Evolutionary conservation across 345 rosid genomes (phyloP).

Genomic region (Nephelium lappaceum): DNA sequence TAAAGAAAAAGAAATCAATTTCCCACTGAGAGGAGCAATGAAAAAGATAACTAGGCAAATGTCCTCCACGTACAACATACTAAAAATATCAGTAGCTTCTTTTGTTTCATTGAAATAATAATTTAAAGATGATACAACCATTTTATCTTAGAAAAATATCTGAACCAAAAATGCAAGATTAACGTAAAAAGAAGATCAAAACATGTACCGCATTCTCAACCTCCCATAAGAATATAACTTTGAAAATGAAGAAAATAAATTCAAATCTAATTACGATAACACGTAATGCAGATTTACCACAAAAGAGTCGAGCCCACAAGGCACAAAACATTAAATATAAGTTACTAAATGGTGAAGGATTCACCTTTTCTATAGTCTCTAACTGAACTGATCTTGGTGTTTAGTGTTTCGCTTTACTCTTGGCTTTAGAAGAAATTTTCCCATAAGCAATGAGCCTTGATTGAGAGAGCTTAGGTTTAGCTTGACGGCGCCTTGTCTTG

Average conservation of each 20-base stretch:
- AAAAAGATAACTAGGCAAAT: not conserved
- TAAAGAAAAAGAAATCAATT: not conserved
- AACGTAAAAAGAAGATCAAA: too few relatives aligned
- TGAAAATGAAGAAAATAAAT: not conserved
- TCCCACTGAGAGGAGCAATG: not conserved
- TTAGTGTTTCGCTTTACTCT: conserved; percentile 32
- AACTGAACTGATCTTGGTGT: not conserved
- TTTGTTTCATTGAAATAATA: not conserved
- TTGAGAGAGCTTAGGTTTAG: conserved; percentile 54
- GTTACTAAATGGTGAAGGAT: not conserved
- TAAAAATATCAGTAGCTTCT: not conserved
- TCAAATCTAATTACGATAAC: not conserved
- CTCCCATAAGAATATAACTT: not conserved
- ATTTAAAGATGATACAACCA: not conserved
- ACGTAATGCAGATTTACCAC: not conserved
- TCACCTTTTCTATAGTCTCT: conserved; percentile 5
- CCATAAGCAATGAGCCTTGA: conserved; percentile 70
- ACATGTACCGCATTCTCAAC: not conserved
- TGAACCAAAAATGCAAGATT: not conserved
- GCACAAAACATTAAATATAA: not conserved
- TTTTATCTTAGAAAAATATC: too few relatives aligned
- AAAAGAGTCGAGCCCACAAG: not conserved
- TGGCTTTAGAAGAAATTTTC: conserved; percentile 40
- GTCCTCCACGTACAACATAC: not conserved
- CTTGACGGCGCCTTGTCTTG: conserved; percentile 63